Evolutionary conservation across 169 alveolate genomes (phyloP), one percentile per base, ranked within the genome.

Genomic region (Plasmodium ovale): DNA sequence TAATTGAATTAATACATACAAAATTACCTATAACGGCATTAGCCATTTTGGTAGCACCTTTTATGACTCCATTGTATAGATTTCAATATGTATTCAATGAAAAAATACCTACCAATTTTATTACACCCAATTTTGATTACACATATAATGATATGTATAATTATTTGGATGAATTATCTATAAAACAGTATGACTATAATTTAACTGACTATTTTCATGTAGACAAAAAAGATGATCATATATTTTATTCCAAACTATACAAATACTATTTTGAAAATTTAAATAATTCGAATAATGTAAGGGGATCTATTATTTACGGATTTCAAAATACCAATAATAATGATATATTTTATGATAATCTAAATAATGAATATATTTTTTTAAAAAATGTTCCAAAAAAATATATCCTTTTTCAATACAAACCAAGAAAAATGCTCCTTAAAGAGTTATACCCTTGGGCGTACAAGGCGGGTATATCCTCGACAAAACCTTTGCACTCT

Each of bases 1-100:
- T 87, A 67, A 87, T 87, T 27, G 92, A 87, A 87, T 62, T 87
- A 10, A 69, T 87, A 42, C 92, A 87, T 16, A 87, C 92, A 2
- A 74, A 74, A 74, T 87, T 87, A 31, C 92, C 92, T 64, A 74
- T 87, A 39, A 87, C 92, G 25, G 21, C 53, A 62, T 70, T 73
- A 58, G 82, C 91, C 23, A 25, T 73, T 70, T 42, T 73, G 71
- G 69, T 65, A 27, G 92, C 92, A 35, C 92, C 92, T 14, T 71
- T 87, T 21, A 69, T 84, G 87, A 53, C 91, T 9, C 91, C 91
- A 0, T 14, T 84, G 29, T 84, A 84, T 68, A 42, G 91, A 12
- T 84, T 84, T 69, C 87, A 84, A 54, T 84, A 84, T 60, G 58
- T 68, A 16, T 84, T 84, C 54, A 31, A 84, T 21, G 58, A 84